Base-by-base conservation (phyloP, 805 yeast genomes). In the Brettanomyces bruxellensis region DNA sequence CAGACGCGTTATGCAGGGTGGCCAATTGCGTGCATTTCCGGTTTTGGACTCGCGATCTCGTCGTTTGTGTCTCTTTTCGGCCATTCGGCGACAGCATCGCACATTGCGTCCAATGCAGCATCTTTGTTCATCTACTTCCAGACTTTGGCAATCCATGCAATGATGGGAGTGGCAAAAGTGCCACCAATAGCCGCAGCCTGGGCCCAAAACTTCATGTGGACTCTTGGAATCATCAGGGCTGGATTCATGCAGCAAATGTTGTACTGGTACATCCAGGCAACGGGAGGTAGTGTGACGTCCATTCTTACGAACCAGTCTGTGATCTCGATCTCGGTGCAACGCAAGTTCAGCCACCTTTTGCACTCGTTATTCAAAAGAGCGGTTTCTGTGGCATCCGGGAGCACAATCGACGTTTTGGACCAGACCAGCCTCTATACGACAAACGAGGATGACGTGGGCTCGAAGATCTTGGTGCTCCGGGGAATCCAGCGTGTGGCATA, bases 171-270 rank as follows among this genome's bases (percentile, higher is more conserved):
- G 30, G 77, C 87, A 22, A 71, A 78, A 50, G 86, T 88, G 22
- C 99, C 99, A 2, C 99, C 99, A 3, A 90, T 93, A 55, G 98
- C 97, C 4, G 88, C 95, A 3, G 90, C 98, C 3, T 91, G 99
- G 99, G 81, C 95, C 32, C 96, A 91, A 66, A 93, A 91, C 69
- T 93, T 93, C 71, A 81, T 79, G 65, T 91, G 98, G 98, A 81
- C 97, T 1, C 77, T 91, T 77, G 99, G 99, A 41, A 82, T 91
- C 52, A 86, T 93, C 56, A 75, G 76, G 45, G 78, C 81, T 6
- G 64, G 67, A 12, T 86, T 89, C 58, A 83, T 91, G 78, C 96
- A 90, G 64, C 64, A 71, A 39, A 85, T 88, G 51, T 83, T 93
- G 53, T 78, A 83, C 62, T 91, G 99, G 99, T 91, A 91, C 64